Evolutionary conservation across 352 stramenopile genomes (phyloP).

Genomic region (Pythium rishiriense): DNA sequence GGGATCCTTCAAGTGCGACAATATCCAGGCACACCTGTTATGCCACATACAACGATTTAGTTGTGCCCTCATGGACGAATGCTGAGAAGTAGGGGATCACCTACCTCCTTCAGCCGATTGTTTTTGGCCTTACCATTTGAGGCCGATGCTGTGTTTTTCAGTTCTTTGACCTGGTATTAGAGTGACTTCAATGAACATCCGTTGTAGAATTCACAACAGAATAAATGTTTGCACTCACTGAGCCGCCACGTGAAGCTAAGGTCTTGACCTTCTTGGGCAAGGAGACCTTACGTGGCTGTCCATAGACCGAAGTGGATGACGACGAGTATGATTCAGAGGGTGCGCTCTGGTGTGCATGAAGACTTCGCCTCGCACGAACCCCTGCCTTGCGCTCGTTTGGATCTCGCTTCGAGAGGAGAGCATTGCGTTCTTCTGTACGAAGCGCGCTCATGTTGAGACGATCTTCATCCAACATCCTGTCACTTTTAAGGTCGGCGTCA

Average conservation of each 20-base stretch:
- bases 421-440: slow-evolving; percentile 32
- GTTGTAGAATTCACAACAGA: too few relatives aligned
- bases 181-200: too few relatives aligned
- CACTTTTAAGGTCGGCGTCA: slow-evolving; percentile 28
- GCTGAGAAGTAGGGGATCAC: neutral
- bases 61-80: neutral
- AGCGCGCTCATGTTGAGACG: slow-evolving; percentile 30
- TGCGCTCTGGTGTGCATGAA: neutral
- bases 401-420: slow-evolving; percentile 17
- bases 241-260: neutral
- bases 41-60: neutral
- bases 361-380: neutral
- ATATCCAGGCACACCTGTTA: slow-evolving; percentile 27
- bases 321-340: neutral
- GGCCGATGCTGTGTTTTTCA: neutral
- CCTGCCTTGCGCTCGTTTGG: neutral
- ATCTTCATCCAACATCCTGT: slow-evolving; percentile 35
- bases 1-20: slow-evolving; percentile 24
- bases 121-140: slow-evolving; percentile 4
- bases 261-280: neutral
- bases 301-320: neutral
- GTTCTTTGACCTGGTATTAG: too few relatives aligned
- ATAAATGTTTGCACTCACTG: too few relatives aligned
- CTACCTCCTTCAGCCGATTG: slow-evolving; percentile 25
- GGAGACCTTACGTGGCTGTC: neutral